Base-by-base conservation (phyloP, 257 asterid species). In the Ajuga chamaepitys region DNA sequence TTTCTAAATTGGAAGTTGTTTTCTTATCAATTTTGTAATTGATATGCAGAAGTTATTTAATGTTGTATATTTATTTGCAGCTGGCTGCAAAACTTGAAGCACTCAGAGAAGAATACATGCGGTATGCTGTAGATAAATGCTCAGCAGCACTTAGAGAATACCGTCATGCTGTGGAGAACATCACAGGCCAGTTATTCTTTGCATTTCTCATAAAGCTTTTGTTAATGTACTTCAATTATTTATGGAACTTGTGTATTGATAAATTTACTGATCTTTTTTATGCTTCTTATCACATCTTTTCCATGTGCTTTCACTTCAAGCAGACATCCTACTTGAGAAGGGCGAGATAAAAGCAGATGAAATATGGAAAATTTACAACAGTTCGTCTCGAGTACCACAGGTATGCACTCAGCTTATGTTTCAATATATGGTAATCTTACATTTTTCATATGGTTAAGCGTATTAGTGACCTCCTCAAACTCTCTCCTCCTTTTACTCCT, bases 51-150 rank as follows among this genome's bases (percentile, higher is more conserved):
- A 11, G 20, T 46, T 50, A 13, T 38, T 8, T 50, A 37, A 68
- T 34, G 56, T 28, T 51, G 16, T 54, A 6, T 55, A 34, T 61
- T 64, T 30, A 72, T 74, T 57, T 71, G 65, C 87, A 93, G 99
- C 86, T 89, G 57, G 89, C 91, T 76, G 61, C 95, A 46, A 89
- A 93, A 86, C 84, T 93, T 58, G 96, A 89, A 85, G 97, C 96
- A 61, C 94, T 93, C 37, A 81, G 97, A 78, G 95, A 89, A 64
- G 99, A 93, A 71, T 93, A 89, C 77, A 76, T 89, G 86, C 87
- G 96, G 26, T 93, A 78, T 80, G 88, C 96, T 14, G 83, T 89
- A 73, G 99, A 87, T 76, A 87, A 83, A 79, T 87, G 97, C 77
- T 68, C 87, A 50, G 78, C 85, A 52, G 80, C 84, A 44, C 52